Conservation (phyloP, 192 early-diverging fungal species). For the Backusella tarrabulga region DNA sequence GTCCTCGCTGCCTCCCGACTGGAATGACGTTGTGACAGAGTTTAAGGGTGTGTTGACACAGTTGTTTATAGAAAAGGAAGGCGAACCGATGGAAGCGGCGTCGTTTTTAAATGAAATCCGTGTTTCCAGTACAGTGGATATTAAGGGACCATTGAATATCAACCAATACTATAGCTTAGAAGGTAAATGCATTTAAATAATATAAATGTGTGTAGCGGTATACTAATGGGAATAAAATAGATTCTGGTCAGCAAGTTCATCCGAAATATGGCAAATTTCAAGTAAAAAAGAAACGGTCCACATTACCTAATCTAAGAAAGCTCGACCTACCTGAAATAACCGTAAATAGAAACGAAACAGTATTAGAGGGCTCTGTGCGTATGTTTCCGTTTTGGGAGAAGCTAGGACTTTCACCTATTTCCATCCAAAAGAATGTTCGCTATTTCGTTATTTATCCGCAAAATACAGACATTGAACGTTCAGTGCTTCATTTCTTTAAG, state of each 20-base stretch:
- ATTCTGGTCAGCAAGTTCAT: constrained; percentile 37
- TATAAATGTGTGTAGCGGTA: no score
- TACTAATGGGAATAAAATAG: not conserved
- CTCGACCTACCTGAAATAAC: constrained; percentile 43
- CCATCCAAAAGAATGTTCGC: constrained; percentile 38
- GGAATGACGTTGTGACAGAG: not conserved
- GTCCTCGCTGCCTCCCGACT: constrained; percentile 13
- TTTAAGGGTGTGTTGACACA: constrained; percentile 21
- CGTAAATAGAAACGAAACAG: constrained; percentile 43
- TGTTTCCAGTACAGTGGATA: constrained; percentile 11
- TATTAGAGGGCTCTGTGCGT: constrained; percentile 44
- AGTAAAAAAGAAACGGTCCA: constrained; percentile 43
- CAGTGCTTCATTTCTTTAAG: constrained; percentile 38
- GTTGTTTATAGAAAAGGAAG: not conserved
- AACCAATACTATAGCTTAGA: constrained; percentile 36
- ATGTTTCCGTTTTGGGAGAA: constrained; percentile 54
- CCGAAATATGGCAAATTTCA: constrained; percentile 53
- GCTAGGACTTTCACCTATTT: constrained; percentile 47
- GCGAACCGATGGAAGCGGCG: not conserved
- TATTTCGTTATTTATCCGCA: constrained; percentile 54
- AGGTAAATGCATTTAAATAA: constrained; percentile 3
- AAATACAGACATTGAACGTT: constrained; percentile 32
- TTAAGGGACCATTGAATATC: constrained; percentile 37
- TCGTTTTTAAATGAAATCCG: not conserved
- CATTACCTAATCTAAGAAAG: constrained; percentile 32